These are phyloP conservation scores for Tolypocladium pustulatum DNA, from an alignment of 2,329 filamentous ascomycete species.

Conservation along the genomic window DNA sequence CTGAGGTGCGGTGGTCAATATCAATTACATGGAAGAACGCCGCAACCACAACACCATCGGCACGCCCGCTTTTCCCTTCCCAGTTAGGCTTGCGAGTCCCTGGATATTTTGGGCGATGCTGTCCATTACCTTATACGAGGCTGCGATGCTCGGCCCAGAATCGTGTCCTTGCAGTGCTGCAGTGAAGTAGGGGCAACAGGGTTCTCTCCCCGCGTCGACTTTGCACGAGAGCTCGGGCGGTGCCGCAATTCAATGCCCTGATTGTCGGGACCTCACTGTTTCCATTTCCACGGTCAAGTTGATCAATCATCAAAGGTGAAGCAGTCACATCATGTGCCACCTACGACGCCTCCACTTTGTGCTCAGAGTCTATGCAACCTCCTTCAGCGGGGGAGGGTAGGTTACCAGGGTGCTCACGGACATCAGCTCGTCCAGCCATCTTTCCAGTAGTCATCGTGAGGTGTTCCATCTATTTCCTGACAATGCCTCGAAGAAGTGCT, in stretches of 20 bases:
- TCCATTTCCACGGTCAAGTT: not conserved
- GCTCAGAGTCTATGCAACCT: not conserved
- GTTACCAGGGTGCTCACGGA: not conserved
- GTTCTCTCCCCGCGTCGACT: not conserved
- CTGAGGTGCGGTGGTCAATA: not conserved
- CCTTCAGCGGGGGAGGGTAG: not conserved
- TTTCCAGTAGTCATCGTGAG: not conserved
- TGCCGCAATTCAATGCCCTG: not conserved
- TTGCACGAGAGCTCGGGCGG: not conserved
- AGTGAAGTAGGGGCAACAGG: not conserved
- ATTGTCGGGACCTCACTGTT: not conserved
- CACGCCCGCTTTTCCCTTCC: not conserved
- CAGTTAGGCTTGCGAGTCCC: not conserved
- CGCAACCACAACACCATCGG: not conserved
- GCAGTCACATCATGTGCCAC: not conserved
- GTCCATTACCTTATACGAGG: not conserved
- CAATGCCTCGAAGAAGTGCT: not conserved
- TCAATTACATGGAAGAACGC: not conserved
- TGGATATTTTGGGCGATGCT: not conserved
- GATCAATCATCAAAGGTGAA: not conserved
- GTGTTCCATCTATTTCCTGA: not conserved
- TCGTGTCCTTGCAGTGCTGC: not conserved
- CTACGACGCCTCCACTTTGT: not conserved
- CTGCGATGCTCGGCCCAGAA: not conserved
- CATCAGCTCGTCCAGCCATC: not conserved